A percentile compares a stretch with the other conserved stretches of the same genome.
Evolutionary conservation across 2,329 filamentous ascomycete species (phyloP).

Genomic region (Triangularia verruculosa): DNA sequence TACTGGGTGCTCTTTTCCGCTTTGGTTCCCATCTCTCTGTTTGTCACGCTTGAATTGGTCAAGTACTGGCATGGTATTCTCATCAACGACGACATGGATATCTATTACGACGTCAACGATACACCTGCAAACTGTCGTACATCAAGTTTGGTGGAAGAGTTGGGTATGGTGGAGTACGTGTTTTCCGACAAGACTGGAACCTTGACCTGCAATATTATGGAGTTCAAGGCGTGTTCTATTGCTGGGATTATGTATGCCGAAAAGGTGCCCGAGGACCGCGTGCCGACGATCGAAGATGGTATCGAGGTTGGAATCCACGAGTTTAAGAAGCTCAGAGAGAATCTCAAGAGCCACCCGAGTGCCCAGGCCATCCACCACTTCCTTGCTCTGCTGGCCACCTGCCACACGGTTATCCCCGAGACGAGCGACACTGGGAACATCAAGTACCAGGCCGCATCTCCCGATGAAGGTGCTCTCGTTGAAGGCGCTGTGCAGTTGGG

Average conservation of each 20-base stretch:
- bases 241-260: constrained; percentile 91
- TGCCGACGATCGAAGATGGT: constrained; percentile 74
- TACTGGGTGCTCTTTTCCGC: constrained; percentile 99
- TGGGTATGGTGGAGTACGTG: constrained; percentile 97
- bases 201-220: constrained; percentile 97
- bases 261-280: constrained; percentile 85
- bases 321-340: constrained; percentile 71
- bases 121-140: constrained; percentile 95
- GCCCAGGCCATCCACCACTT: constrained; percentile 70
- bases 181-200: constrained; percentile 98
- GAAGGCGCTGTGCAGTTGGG: constrained; percentile 83
- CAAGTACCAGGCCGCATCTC: constrained; percentile 97
- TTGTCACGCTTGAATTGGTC: constrained; percentile 95
- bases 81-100: constrained; percentile 96
- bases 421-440: constrained; percentile 75
- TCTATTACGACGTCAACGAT: constrained; percentile 94
- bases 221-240: constrained; percentile 94
- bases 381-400: constrained; percentile 79
- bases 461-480: constrained; percentile 94
- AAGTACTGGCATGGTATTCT: constrained; percentile 98
- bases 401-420: constrained; percentile 97
- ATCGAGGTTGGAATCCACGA: constrained; percentile 78
- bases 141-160: constrained; percentile 91
- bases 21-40: constrained; percentile 93
- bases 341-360: constrained; percentile 55